Conservation (phyloP, 2,329 filamentous ascomycete genomes). For the Apiospora pterosperma region DNA sequence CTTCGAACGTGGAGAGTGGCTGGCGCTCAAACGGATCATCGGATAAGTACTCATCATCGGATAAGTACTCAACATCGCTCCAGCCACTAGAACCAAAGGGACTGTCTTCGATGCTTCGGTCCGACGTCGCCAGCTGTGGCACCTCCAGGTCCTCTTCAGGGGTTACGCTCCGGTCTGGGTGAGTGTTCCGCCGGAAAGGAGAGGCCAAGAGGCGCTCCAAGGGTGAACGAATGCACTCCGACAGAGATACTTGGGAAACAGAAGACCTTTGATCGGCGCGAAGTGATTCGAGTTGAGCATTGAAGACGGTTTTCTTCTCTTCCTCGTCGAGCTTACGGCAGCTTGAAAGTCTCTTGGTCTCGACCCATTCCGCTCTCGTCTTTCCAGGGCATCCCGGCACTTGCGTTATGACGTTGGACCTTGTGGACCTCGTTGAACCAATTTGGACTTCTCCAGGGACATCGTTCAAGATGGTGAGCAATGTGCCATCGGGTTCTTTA, state of each 20-base stretch:
- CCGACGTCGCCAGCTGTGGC: neutral
- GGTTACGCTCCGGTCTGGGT: neutral
- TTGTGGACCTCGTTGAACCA: neutral
- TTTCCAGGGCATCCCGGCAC: neutral
- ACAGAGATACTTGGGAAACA: neutral
- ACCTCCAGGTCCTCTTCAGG: constrained; percentile 8
- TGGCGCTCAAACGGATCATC: neutral
- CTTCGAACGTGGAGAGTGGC: neutral
- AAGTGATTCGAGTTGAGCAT: constrained; percentile 14
- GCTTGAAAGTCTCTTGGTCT: constrained; percentile 7
- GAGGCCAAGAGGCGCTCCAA: neutral
- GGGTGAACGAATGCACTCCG: neutral
- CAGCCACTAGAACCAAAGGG: constrained; percentile 1
- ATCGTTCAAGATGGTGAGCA: constrained; percentile 24
- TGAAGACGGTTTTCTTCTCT: constrained; percentile 14
- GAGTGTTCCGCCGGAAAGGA: neutral
- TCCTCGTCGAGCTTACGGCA: constrained; percentile 7
- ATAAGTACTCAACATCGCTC: constrained; percentile 6
- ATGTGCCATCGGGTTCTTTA: constrained; percentile 12
- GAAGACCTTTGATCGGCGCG: neutral
- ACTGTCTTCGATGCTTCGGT: constrained; percentile 7
- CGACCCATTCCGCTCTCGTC: constrained; percentile 9
- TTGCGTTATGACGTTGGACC: neutral
- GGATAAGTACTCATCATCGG: neutral
- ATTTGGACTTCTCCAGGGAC: neutral